Conservation (phyloP, 345 rosid species). For the Noccaea bulbosa region DNA sequence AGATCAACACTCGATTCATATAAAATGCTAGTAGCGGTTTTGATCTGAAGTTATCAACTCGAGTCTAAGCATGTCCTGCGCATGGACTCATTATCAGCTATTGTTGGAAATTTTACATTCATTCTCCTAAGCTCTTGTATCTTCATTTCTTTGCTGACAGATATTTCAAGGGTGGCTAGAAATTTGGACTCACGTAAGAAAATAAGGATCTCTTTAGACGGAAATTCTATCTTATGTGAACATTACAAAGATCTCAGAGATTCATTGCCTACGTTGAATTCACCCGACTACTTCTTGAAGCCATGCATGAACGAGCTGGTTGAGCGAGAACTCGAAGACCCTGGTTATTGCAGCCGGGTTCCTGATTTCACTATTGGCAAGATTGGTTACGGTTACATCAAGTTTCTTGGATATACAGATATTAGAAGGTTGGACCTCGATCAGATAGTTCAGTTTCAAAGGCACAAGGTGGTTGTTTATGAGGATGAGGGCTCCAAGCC, state of each 20-base stretch:
- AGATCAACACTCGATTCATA: not conserved
- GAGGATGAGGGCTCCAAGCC: slow-evolving; percentile 82
- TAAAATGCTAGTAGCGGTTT: not conserved
- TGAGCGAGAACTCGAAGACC: slow-evolving; percentile 53
- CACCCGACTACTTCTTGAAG: slow-evolving; percentile 63
- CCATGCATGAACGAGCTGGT: slow-evolving; percentile 70
- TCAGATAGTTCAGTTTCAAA: slow-evolving; percentile 67
- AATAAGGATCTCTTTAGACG: slow-evolving; percentile 49
- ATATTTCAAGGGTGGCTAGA: slow-evolving; percentile 13
- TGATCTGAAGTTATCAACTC: not conserved
- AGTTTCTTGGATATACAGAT: slow-evolving; percentile 78
- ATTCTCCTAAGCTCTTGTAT: slow-evolving; percentile 4
- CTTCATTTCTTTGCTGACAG: slow-evolving; percentile 30
- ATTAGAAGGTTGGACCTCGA: slow-evolving; percentile 71
- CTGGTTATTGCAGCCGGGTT: slow-evolving; percentile 74
- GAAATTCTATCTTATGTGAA: slow-evolving; percentile 25
- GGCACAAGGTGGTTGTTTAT: slow-evolving; percentile 77
- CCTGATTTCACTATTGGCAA: slow-evolving; percentile 77
- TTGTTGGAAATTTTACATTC: not conserved
- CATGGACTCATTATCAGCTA: not conserved
- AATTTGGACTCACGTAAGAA: slow-evolving; percentile 45
- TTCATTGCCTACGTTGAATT: slow-evolving; percentile 58
- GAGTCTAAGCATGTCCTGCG: not conserved
- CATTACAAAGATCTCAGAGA: slow-evolving; percentile 43
- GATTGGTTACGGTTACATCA: slow-evolving; percentile 74